A percentile compares a stretch with the other conserved stretches of the same genome.
phyloP scores from a whole-genome alignment of 2,329 filamentous ascomycete genomes.

The Aspergillus intermedius region DNA sequence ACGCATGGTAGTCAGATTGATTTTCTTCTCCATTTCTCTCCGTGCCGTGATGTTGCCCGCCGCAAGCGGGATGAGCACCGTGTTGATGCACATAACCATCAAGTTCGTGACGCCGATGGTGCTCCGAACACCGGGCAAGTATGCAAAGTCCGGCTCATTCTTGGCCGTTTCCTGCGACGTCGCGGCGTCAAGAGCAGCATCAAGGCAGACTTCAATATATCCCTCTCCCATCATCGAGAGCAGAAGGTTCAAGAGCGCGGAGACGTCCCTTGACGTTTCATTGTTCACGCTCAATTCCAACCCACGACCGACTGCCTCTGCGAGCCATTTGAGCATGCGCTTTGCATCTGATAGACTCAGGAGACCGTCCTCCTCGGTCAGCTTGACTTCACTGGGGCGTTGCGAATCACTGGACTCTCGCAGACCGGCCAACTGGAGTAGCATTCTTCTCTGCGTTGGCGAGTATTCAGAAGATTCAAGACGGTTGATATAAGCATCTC shows the following conservation, averaged over 20 bases:
- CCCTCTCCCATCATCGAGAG: slow-evolving; percentile 84
- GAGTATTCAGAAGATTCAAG: slow-evolving; percentile 86
- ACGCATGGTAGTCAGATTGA: slow-evolving; percentile 62
- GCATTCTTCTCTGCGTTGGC: slow-evolving; percentile 79
- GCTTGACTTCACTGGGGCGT: slow-evolving; percentile 78
- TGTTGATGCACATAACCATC: slow-evolving; percentile 86
- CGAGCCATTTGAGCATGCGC: slow-evolving; percentile 95
- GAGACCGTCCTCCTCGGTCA: slow-evolving; percentile 80
- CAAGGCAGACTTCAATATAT: slow-evolving; percentile 60
- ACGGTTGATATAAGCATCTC: slow-evolving; percentile 83
- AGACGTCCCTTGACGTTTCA: slow-evolving; percentile 92
- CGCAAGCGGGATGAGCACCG: slow-evolving; percentile 83
- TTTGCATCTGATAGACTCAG: slow-evolving; percentile 85
- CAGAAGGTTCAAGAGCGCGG: slow-evolving; percentile 73
- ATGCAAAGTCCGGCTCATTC: slow-evolving; percentile 78
- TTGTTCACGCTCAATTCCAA: slow-evolving; percentile 80
- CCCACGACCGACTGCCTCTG: slow-evolving; percentile 85
- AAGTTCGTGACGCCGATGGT: slow-evolving; percentile 86
- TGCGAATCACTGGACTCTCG: slow-evolving; percentile 58
- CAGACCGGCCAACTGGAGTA: slow-evolving; percentile 80
- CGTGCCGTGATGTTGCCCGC: slow-evolving; percentile 84
- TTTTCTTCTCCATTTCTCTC: slow-evolving; percentile 80
- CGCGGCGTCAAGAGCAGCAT: slow-evolving; percentile 67
- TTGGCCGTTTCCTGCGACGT: slow-evolving; percentile 71
- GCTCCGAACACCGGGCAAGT: slow-evolving; percentile 69